Conservation (phyloP, 2,329 filamentous ascomycete genomes). For the Calycina herbarum region DNA sequence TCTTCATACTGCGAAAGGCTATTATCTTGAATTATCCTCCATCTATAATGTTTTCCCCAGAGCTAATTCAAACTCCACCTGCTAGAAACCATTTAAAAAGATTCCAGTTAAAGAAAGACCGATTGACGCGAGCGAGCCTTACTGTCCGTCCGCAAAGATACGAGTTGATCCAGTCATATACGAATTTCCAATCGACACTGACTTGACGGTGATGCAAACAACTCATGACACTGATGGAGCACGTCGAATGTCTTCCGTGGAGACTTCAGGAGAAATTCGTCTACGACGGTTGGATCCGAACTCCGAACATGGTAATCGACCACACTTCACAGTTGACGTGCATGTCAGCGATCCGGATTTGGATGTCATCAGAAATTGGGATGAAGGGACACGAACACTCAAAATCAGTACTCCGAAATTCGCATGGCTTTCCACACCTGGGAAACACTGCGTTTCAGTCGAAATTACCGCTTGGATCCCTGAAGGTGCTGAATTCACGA, state of each 20-base stretch:
- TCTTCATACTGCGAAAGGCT: not conserved
- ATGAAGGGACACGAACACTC: constrained; percentile 25
- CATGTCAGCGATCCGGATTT: constrained; percentile 30
- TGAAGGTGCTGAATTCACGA: constrained; percentile 29
- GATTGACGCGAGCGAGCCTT: constrained; percentile 21
- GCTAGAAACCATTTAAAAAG: not conserved
- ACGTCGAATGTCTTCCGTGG: constrained; percentile 14
- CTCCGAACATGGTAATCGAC: constrained; percentile 22
- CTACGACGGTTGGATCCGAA: constrained; percentile 27
- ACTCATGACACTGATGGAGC: constrained; percentile 21
- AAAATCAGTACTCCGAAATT: constrained; percentile 32
- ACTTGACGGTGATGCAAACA: constrained; percentile 29
- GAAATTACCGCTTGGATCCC: constrained; percentile 37
- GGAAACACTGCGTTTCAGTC: constrained; percentile 32
- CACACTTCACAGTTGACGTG: constrained; percentile 30
- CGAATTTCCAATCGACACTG: constrained; percentile 25
- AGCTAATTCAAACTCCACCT: not conserved
- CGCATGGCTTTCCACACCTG: constrained; percentile 15
- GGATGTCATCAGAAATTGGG: constrained; percentile 24
- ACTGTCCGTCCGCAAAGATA: constrained; percentile 27
- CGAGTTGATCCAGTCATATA: constrained; percentile 23
- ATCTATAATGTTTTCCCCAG: not conserved
- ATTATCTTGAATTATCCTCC: not conserved
- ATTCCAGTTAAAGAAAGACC: constrained; percentile 17
- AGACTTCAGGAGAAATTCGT: constrained; percentile 32